phyloP scores from a whole-genome alignment of 2,329 filamentous ascomycete genomes.

The Phyllosticta ampelicida region DNA sequence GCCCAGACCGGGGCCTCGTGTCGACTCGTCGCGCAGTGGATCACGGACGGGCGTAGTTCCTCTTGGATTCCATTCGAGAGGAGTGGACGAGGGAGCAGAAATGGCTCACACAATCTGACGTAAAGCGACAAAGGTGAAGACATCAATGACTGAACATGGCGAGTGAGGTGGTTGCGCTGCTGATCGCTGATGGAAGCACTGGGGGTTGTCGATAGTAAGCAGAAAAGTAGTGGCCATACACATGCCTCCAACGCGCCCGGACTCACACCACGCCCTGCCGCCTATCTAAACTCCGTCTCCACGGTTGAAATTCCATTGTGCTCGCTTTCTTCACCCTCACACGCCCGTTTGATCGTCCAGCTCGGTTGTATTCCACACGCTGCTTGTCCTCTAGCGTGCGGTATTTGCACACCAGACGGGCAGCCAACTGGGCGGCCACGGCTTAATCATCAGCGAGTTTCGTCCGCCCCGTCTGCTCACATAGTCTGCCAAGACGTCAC shows the following conservation, averaged over 20 bases:
- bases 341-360: neutral
- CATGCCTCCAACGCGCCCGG: no score
- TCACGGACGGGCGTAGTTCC: neutral
- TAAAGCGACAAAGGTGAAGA: neutral
- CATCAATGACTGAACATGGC: neutral
- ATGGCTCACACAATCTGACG: neutral
- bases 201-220: neutral
- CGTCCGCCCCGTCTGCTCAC: neutral
- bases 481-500: neutral
- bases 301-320: neutral
- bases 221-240: neutral
- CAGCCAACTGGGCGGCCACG: neutral
- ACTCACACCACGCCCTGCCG: neutral
- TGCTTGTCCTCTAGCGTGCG: neutral
- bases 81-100: neutral
- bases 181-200: neutral
- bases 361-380: neutral
- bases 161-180: neutral
- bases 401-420: neutral
- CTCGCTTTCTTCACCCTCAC: neutral
- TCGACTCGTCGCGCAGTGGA: neutral
- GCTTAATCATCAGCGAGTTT: neutral
- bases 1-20: neutral
- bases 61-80: neutral
- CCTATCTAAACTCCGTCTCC: neutral